Conservation (phyloP, 2,329 filamentous ascomycete species). For the Cordyceps tenuipes region DNA sequence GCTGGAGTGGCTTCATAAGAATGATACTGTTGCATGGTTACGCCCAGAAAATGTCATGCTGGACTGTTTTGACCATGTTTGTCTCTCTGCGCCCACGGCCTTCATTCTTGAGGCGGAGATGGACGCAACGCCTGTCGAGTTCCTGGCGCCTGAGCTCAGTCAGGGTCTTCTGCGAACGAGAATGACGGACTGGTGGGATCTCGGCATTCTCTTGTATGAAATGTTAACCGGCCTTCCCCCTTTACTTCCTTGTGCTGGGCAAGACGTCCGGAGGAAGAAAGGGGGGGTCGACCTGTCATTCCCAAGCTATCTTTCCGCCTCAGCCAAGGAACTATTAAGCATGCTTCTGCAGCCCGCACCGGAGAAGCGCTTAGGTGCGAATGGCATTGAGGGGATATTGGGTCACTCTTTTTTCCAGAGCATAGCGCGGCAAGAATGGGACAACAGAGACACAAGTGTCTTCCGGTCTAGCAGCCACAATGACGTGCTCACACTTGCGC, state of each 20-base stretch:
- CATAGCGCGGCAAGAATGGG: background rate
- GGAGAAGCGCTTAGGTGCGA: background rate
- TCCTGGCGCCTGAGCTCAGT: background rate
- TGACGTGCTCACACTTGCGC: background rate
- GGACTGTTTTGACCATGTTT: background rate
- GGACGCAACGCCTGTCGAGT: background rate
- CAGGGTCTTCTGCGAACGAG: background rate
- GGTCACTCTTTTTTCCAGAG: background rate
- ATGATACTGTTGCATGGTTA: background rate
- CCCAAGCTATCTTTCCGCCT: background rate
- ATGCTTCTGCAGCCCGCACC: background rate
- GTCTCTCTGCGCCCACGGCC: background rate
- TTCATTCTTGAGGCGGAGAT: background rate
- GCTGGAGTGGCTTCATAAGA: slow-evolving; percentile 1
- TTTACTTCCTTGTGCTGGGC: background rate
- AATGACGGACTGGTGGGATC: background rate
- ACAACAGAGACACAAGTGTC: background rate
- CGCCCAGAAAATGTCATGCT: background rate
- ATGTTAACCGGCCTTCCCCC: background rate
- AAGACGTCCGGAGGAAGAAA: background rate
- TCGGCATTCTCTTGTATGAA: background rate
- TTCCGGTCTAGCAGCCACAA: background rate
- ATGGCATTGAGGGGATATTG: background rate
- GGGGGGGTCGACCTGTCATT: background rate
- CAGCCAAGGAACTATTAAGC: background rate